Percentiles rank a stretch among this genome's conserved stretches.
Evolutionary conservation across 2,329 filamentous ascomycete genomes (phyloP).

Genomic region (Exophiala alcalophila): DNA sequence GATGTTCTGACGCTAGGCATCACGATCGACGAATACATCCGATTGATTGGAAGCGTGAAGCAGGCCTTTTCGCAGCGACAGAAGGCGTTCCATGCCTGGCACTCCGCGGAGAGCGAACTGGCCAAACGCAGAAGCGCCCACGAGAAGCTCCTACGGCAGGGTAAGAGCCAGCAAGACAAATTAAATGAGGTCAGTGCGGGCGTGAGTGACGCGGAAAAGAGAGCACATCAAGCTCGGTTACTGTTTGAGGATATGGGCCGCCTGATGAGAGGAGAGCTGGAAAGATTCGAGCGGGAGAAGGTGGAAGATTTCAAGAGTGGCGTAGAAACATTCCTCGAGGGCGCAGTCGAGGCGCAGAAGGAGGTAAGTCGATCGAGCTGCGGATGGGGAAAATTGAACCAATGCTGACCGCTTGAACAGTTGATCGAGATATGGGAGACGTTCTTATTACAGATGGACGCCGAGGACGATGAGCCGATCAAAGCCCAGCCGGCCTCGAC

Average conservation of each 20-base stretch:
- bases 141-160: conserved; percentile 92
- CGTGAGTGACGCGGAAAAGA: conserved; percentile 90
- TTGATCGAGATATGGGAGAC: conserved; percentile 95
- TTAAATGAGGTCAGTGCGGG: conserved; percentile 89
- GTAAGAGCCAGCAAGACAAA: conserved; percentile 92
- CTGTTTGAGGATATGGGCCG: conserved; percentile 97
- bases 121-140: conserved; percentile 84
- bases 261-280: conserved; percentile 84
- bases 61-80: conserved; percentile 88
- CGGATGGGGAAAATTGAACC: neutral
- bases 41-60: conserved; percentile 91
- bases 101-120: conserved; percentile 82
- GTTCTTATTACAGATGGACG: conserved; percentile 91
- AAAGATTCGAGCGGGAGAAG: conserved; percentile 94
- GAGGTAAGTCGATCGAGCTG: conserved; percentile 62
- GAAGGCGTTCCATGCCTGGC: conserved; percentile 94
- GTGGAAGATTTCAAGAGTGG: conserved; percentile 99
- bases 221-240: conserved; percentile 82
- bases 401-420: conserved; percentile 56
- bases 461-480: conserved; percentile 64
- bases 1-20: conserved; percentile 95
- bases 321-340: conserved; percentile 95
- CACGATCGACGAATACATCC: conserved; percentile 97
- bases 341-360: conserved; percentile 96
- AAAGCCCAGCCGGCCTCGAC: conserved; percentile 9